Percentiles rank a stretch among this genome's conserved stretches.
These are phyloP conservation scores for Thelonectria olida DNA, from an alignment of 2,329 filamentous ascomycete species.

Conservation along the genomic window DNA sequence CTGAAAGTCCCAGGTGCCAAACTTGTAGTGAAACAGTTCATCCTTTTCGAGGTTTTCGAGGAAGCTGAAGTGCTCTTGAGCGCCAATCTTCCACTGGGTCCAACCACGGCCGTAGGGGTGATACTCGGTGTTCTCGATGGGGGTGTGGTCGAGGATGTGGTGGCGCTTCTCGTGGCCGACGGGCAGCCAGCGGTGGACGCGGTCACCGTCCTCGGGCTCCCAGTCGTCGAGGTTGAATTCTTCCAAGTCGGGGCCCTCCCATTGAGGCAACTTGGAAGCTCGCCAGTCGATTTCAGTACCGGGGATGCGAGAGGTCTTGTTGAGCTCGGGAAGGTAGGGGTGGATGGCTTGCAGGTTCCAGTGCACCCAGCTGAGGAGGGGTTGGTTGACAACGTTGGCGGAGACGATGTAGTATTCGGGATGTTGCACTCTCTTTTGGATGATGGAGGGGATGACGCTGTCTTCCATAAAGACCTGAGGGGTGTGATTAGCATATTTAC, in stretches of 20 bases:
- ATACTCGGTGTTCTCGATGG: conserved; percentile 59
- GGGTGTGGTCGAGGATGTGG: conserved; percentile 53
- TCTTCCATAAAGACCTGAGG: conserved; percentile 49
- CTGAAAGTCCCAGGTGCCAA: conserved; percentile 58
- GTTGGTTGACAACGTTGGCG: conserved; percentile 66
- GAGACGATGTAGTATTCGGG: conserved; percentile 61
- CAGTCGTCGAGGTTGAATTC: conserved; percentile 44
- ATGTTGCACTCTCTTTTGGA: conserved; percentile 60
- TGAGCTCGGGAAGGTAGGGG: conserved; percentile 61
- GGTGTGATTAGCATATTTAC: background rate
- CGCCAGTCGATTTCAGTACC: conserved; percentile 47
- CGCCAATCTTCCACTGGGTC: conserved; percentile 60
- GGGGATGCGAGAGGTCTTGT: conserved; percentile 38
- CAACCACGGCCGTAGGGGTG: conserved; percentile 54
- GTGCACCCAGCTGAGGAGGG: conserved; percentile 62
- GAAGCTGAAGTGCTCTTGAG: conserved; percentile 58
- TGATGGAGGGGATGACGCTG: conserved; percentile 58
- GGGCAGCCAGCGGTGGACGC: conserved; percentile 61
- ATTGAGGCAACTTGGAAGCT: conserved; percentile 48
- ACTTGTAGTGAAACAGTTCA: conserved; percentile 57
- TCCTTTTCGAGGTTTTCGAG: conserved; percentile 60
- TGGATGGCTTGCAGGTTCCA: conserved; percentile 61
- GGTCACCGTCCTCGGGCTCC: conserved; percentile 47
- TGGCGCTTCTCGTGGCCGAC: conserved; percentile 44
- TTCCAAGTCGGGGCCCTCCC: conserved; percentile 36